phyloP scores from a whole-genome alignment of 768 basidiomycete genomes.

The Agrocybe praecox region DNA sequence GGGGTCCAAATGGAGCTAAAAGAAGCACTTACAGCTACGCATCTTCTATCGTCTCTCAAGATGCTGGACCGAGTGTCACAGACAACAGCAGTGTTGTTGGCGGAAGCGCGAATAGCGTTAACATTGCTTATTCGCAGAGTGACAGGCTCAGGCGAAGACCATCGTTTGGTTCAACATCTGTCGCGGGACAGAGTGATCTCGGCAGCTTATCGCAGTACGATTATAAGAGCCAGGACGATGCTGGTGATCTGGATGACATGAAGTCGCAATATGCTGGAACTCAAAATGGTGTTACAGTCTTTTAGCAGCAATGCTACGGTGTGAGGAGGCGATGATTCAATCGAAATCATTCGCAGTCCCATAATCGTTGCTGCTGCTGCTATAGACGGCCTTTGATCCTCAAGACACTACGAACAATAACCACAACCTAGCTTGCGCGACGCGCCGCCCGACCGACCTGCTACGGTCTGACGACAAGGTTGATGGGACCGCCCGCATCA shows the following conservation, averaged over 20 bases:
- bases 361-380: background rate
- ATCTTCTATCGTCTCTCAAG: constrained; percentile 92
- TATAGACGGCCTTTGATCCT: background rate
- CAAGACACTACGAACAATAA: background rate
- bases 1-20: constrained; percentile 67
- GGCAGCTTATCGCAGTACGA: constrained; percentile 79
- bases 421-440: background rate
- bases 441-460: background rate
- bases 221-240: constrained; percentile 91
- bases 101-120: constrained; percentile 41
- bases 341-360: background rate
- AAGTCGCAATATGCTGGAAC: constrained; percentile 88
- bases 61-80: constrained; percentile 65
- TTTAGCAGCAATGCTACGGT: constrained; percentile 40
- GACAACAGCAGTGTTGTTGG: constrained; percentile 62
- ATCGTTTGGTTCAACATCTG: constrained; percentile 71
- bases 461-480: background rate
- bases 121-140: constrained; percentile 87
- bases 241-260: constrained; percentile 80
- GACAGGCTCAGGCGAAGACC: constrained; percentile 80
- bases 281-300: constrained; percentile 84
- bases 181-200: constrained; percentile 74
- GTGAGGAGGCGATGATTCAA: background rate
- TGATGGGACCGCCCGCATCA: background rate
- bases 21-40: constrained; percentile 84